Evolutionary conservation across 129 eudicot genomes (phyloP).

Genomic region (Flaveria linearis): DNA sequence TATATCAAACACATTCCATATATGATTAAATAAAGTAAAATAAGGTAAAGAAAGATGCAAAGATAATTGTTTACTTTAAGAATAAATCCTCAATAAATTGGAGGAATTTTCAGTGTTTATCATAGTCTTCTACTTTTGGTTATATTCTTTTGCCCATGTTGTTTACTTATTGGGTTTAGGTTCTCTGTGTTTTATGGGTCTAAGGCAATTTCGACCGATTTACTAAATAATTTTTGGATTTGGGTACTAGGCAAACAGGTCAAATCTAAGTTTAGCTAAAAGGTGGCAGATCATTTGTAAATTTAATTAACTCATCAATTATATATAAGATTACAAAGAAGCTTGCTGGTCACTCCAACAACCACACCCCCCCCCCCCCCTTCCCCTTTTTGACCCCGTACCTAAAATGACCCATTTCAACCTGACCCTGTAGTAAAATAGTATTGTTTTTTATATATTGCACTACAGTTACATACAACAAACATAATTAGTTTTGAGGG

Average conservation of each 20-base stretch:
- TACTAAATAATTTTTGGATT: neutral
- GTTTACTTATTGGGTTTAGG: neutral
- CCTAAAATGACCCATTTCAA: neutral
- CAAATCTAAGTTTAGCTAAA: neutral
- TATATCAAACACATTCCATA: conserved; percentile 1
- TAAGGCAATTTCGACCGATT: neutral
- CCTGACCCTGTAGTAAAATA: neutral
- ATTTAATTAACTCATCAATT: neutral
- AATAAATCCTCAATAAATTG: conserved; percentile 31
- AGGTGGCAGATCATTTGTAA: neutral
- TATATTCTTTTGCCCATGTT: conserved; percentile 28
- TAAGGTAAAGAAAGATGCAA: conserved; percentile 33
- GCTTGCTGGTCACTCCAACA: neutral
- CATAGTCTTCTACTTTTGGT: conserved; percentile 24
- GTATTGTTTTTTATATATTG: neutral
- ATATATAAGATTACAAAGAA: neutral
- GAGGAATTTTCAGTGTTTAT: conserved; percentile 9
- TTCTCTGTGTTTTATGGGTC: neutral
- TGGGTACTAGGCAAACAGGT: neutral
- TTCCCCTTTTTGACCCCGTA: neutral
- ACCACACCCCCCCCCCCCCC: too few relatives aligned
- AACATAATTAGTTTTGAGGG: conserved; percentile 13
- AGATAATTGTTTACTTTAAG: conserved; percentile 29
- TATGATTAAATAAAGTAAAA: conserved; percentile 13
- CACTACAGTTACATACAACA: neutral